These are phyloP conservation scores for Ascochyta viciae-villosae DNA, from an alignment of 2,329 filamentous ascomycete genomes.

Conservation along the genomic window DNA sequence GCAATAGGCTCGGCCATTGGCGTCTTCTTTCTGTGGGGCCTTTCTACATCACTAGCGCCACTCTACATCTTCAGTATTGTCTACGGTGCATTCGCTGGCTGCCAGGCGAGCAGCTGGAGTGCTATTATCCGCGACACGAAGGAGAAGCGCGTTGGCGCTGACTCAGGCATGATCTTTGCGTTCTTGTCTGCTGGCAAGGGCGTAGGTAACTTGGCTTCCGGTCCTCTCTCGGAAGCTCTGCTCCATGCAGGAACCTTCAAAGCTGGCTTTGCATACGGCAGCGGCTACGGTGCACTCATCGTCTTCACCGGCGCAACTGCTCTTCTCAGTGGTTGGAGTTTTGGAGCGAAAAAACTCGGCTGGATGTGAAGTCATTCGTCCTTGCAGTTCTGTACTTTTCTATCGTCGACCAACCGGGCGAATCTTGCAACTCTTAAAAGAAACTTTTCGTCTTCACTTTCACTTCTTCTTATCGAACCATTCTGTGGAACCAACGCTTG, in stretches of 20 bases:
- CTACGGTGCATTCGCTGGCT: slow-evolving; percentile 53
- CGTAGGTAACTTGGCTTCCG: slow-evolving; percentile 59
- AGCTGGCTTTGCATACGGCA: slow-evolving; percentile 52
- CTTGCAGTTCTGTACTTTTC: no score
- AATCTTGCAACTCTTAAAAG: neutral
- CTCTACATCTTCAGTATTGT: slow-evolving; percentile 54
- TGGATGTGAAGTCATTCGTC: slow-evolving; percentile 30
- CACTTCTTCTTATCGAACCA: neutral
- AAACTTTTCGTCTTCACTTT: neutral
- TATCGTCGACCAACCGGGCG: no score
- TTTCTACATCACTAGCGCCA: slow-evolving; percentile 51
- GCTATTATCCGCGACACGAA: slow-evolving; percentile 55
- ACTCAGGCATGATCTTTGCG: slow-evolving; percentile 58
- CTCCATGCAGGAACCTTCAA: slow-evolving; percentile 48
- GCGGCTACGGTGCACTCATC: slow-evolving; percentile 52
- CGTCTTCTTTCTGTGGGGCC: slow-evolving; percentile 56
- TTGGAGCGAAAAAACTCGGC: slow-evolving; percentile 39
- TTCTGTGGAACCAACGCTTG: neutral
- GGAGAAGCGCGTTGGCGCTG: slow-evolving; percentile 45
- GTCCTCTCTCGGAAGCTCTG: slow-evolving; percentile 59
- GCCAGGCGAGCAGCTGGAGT: slow-evolving; percentile 52
- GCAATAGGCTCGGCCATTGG: slow-evolving; percentile 45
- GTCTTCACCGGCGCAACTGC: slow-evolving; percentile 53
- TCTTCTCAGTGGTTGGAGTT: slow-evolving; percentile 39
- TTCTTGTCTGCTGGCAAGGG: slow-evolving; percentile 59